Conservation (phyloP, 371 early-diverging fungal species). For the Chytridiales sp. region DNA sequence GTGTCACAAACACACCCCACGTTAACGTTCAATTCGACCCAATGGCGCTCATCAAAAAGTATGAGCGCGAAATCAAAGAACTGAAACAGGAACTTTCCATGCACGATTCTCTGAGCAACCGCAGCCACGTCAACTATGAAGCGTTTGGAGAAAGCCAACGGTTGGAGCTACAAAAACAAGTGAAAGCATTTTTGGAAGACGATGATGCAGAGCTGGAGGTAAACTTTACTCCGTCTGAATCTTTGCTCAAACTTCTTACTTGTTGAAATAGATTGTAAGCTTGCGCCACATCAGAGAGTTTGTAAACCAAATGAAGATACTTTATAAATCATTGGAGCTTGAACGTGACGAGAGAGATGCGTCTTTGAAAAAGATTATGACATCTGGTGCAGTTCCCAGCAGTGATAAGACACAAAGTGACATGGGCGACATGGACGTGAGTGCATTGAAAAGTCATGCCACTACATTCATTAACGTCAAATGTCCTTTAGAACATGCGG, state of each 20-base stretch:
- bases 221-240: slow-evolving; percentile 2
- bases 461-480: neutral
- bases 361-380: slow-evolving; percentile 6
- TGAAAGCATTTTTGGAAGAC: slow-evolving; percentile 47
- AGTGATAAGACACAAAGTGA: too few relatives aligned
- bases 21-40: slow-evolving; percentile 58
- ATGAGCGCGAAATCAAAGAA: slow-evolving; percentile 53
- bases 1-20: slow-evolving; percentile 50
- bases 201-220: slow-evolving; percentile 52
- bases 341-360: slow-evolving; percentile 37
- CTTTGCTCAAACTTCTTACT: slow-evolving; percentile 1
- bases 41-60: slow-evolving; percentile 54
- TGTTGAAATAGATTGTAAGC: slow-evolving; percentile 40
- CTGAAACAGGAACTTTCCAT: slow-evolving; percentile 58
- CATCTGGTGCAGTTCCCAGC: too few relatives aligned
- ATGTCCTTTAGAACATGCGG: neutral
- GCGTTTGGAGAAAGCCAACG: slow-evolving; percentile 48
- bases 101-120: slow-evolving; percentile 50
- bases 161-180: slow-evolving; percentile 41
- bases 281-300: slow-evolving; percentile 53
- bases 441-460: slow-evolving; percentile 15
- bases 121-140: slow-evolving; percentile 56
- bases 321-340: slow-evolving; percentile 44
- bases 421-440: slow-evolving; percentile 19
- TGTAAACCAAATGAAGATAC: slow-evolving; percentile 38